Evolutionary conservation across 768 basidiomycete species (phyloP).

Genomic region (Russula sp.): DNA sequence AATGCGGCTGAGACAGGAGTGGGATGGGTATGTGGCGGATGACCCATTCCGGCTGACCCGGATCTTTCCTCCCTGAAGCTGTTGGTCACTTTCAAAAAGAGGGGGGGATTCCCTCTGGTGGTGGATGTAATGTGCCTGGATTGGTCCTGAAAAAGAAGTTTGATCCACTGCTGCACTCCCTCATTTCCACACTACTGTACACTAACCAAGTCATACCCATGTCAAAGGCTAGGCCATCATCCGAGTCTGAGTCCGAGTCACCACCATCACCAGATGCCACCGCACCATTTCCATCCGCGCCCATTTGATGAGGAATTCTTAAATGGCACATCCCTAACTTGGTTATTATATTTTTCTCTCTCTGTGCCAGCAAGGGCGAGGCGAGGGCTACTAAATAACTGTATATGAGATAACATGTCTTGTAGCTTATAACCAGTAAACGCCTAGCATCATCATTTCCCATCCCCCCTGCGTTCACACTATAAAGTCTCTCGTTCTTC

Average conservation of each 20-base stretch:
- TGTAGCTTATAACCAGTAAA: constrained; percentile 1
- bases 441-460: constrained; percentile 10
- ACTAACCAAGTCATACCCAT: not conserved
- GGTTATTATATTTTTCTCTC: not conserved
- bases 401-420: not conserved
- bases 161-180: not conserved
- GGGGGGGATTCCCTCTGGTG: not conserved
- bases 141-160: not conserved
- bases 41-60: not conserved
- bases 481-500: constrained; percentile 11
- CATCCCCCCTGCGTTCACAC: not conserved
- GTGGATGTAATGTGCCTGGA: not conserved
- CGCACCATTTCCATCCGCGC: not conserved
- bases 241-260: not conserved
- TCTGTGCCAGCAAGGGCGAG: constrained; percentile 1
- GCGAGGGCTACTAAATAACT: not conserved
- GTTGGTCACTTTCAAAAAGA: not conserved
- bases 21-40: too few relatives aligned
- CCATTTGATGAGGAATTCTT: not conserved
- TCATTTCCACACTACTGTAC: not conserved
- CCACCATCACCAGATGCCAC: not conserved
- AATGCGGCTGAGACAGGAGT: not conserved
- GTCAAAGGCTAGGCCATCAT: too few relatives aligned
- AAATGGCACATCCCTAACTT: not conserved
- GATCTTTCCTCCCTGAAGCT: constrained; percentile 7